Percentiles rank a stretch among this genome's conserved stretches.
These are phyloP conservation scores for Aleurites moluccanus DNA, from an alignment of 441 rosid genomes.

Conservation along the genomic window DNA sequence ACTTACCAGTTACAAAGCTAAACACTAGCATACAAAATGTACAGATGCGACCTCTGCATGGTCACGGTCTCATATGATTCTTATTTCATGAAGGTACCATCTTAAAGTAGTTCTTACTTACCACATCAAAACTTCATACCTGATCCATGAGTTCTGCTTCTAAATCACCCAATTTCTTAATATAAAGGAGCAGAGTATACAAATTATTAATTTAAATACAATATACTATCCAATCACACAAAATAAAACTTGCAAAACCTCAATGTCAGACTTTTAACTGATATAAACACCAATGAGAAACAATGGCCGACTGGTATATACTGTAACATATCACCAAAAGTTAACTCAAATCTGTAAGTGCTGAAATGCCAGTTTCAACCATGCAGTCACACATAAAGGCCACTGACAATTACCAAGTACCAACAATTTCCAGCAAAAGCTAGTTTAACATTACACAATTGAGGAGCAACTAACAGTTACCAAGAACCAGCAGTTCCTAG, in stretches of 20 bases:
- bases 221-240: background rate
- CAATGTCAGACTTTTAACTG: slow-evolving; percentile 3
- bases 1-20: no score
- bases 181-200: background rate
- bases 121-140: background rate
- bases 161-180: background rate
- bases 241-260: background rate
- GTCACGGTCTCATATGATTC: no score
- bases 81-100: background rate
- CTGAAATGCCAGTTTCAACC: slow-evolving; percentile 20
- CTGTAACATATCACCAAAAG: slow-evolving; percentile 22
- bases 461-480: slow-evolving; percentile 17
- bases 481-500: slow-evolving; percentile 23
- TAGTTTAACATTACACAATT: slow-evolving; percentile 34
- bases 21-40: no score
- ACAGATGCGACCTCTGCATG: no score
- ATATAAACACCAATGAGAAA: slow-evolving; percentile 15
- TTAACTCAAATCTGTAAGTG: slow-evolving; percentile 5
- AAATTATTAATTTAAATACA: background rate
- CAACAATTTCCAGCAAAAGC: slow-evolving; percentile 23
- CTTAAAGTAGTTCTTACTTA: slow-evolving; percentile 9
- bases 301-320: slow-evolving; percentile 16
- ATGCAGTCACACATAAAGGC: slow-evolving; percentile 22
- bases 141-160: background rate
- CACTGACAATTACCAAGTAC: slow-evolving; percentile 29